These are phyloP conservation scores for Penicillium mononematosum DNA, from an alignment of 495 filamentous ascomycete species.

Conservation along the genomic window DNA sequence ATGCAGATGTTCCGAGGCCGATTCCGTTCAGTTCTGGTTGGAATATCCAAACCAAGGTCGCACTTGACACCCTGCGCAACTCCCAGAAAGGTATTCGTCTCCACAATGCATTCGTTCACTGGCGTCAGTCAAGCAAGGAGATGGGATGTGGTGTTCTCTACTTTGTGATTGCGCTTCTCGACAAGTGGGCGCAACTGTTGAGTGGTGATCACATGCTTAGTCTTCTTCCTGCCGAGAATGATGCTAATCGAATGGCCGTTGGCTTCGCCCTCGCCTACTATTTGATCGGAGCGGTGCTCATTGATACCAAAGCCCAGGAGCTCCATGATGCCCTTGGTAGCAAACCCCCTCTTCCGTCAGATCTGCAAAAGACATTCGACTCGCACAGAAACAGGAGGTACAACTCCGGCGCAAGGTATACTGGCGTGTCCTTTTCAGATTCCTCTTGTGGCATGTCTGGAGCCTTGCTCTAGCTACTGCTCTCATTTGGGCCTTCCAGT, in stretches of 20 bases:
- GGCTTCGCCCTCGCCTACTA: slow-evolving; percentile 61
- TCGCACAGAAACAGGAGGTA: slow-evolving; percentile 46
- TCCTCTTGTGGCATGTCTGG: slow-evolving; percentile 58
- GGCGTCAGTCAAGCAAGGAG: slow-evolving; percentile 57
- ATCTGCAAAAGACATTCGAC: slow-evolving; percentile 38
- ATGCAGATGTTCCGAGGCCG: slow-evolving; percentile 49
- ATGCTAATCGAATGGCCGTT: slow-evolving; percentile 49
- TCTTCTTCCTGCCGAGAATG: slow-evolving; percentile 43
- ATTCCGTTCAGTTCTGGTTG: slow-evolving; percentile 61
- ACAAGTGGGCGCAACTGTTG: slow-evolving; percentile 58
- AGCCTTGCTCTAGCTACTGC: slow-evolving; percentile 49
- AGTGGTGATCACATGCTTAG: slow-evolving; percentile 47
- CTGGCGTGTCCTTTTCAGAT: slow-evolving; percentile 52
- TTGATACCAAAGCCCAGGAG: slow-evolving; percentile 57
- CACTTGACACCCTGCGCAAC: slow-evolving; percentile 51
- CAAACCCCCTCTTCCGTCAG: slow-evolving; percentile 32
- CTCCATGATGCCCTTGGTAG: slow-evolving; percentile 51
- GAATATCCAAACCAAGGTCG: slow-evolving; percentile 59
- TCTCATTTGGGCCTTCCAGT: slow-evolving; percentile 56
- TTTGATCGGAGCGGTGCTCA: slow-evolving; percentile 56
- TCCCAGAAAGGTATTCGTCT: slow-evolving; percentile 57
- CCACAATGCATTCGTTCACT: slow-evolving; percentile 63
- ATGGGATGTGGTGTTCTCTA: slow-evolving; percentile 58
- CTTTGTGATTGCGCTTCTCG: slow-evolving; percentile 58
- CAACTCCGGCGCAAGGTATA: slow-evolving; percentile 52